These are phyloP conservation scores for Fusarium nurragi DNA, from an alignment of 2,329 filamentous ascomycete species.

Conservation along the genomic window DNA sequence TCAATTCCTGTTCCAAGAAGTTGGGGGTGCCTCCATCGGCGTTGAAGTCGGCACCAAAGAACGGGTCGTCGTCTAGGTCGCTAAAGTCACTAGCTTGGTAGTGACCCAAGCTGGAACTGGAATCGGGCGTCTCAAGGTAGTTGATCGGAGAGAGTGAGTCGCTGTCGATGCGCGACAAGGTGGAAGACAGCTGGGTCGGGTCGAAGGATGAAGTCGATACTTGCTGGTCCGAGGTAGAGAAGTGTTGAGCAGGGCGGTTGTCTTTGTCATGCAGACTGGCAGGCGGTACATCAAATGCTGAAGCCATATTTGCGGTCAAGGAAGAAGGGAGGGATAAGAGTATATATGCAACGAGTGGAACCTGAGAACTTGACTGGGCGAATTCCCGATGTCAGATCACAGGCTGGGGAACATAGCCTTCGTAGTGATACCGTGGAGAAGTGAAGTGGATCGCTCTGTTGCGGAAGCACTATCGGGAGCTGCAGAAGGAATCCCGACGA, in stretches of 20 bases:
- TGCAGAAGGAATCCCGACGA: conserved; percentile 27
- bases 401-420: conserved; percentile 48
- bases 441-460: conserved; percentile 31
- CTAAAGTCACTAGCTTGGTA: conserved; percentile 62
- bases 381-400: conserved; percentile 45
- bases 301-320: conserved; percentile 53
- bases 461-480: conserved; percentile 19
- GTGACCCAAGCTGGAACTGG: conserved; percentile 57
- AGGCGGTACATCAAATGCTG: conserved; percentile 54
- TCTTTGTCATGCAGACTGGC: conserved; percentile 52
- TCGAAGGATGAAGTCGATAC: conserved; percentile 48
- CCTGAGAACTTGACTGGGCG: conserved; percentile 38
- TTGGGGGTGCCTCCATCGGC: conserved; percentile 55
- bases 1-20: conserved; percentile 54
- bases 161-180: conserved; percentile 53
- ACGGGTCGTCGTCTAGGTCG: conserved; percentile 60
- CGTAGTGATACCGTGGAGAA: conserved; percentile 26
- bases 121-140: conserved; percentile 59
- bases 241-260: conserved; percentile 44
- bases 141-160: conserved; percentile 47
- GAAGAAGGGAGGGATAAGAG: conserved; percentile 37
- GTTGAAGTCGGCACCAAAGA: conserved; percentile 61
- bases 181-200: conserved; percentile 55
- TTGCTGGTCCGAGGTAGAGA: conserved; percentile 38
- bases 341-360: conserved; percentile 49